Conservation (phyloP, 192 early-diverging fungal genomes). For the Cladochytrium replicatum region DNA sequence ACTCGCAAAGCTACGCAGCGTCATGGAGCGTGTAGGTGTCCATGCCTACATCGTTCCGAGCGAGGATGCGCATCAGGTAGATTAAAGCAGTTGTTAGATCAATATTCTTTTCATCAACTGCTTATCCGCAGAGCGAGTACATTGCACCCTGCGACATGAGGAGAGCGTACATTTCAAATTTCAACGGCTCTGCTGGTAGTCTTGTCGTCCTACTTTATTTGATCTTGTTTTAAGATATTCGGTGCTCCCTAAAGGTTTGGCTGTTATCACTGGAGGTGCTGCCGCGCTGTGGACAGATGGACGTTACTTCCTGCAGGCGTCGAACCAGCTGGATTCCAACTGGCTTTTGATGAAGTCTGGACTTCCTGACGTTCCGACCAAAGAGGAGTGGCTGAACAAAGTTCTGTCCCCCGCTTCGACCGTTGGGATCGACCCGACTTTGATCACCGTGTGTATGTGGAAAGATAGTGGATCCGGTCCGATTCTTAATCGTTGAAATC, state of each 20-base stretch:
- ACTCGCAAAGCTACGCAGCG: slow-evolving; percentile 14
- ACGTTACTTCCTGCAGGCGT: slow-evolving; percentile 93
- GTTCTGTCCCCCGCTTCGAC: slow-evolving; percentile 63
- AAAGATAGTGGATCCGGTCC: not conserved
- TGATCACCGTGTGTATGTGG: slow-evolving; percentile 64
- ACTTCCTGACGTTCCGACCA: slow-evolving; percentile 73
- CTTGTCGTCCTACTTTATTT: not conserved
- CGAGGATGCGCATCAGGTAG: slow-evolving; percentile 93
- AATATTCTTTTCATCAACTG: not conserved
- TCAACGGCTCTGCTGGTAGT: slow-evolving; percentile 90
- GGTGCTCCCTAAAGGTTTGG: slow-evolving; percentile 43
- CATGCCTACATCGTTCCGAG: slow-evolving; percentile 71
- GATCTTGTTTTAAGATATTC: not conserved
- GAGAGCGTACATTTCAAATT: slow-evolving; percentile 85
- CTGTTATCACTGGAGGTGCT: slow-evolving; percentile 66
- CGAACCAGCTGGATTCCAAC: slow-evolving; percentile 79
- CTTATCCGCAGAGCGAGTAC: slow-evolving; percentile 76
- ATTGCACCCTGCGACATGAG: slow-evolving; percentile 81
- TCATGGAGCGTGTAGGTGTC: slow-evolving; percentile 15
- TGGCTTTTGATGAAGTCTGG: slow-evolving; percentile 95
- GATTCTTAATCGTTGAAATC: not conserved
- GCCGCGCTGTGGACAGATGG: slow-evolving; percentile 95
- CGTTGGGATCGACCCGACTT: slow-evolving; percentile 85
- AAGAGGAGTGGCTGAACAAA: slow-evolving; percentile 78
- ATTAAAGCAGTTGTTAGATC: not conserved